Evolutionary conservation across 1,284 basidiomycete species (phyloP).

Genomic region (Ganoderma boninense): DNA sequence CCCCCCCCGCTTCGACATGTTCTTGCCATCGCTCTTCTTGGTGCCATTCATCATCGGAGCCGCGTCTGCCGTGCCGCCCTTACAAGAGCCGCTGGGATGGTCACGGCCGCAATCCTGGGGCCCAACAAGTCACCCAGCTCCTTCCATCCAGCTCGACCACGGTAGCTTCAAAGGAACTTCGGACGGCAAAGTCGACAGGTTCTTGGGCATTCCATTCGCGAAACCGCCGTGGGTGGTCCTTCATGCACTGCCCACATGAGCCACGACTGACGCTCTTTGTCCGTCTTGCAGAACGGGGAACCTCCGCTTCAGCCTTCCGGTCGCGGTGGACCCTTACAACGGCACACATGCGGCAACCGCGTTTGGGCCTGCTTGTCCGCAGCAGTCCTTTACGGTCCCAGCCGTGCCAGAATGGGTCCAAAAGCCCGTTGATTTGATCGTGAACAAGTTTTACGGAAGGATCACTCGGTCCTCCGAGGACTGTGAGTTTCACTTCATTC

Average conservation of each 20-base stretch:
- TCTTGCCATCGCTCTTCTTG: constrained; percentile 19
- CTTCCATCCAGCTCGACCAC: constrained; percentile 34
- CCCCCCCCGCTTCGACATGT: constrained; percentile 17
- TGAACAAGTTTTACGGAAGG: constrained; percentile 45
- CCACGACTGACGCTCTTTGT: neutral
- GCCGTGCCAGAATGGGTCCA: constrained; percentile 43
- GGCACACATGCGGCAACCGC: constrained; percentile 38
- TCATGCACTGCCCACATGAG: neutral
- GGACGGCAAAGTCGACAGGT: constrained; percentile 32
- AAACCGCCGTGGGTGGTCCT: constrained; percentile 36
- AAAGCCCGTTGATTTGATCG: constrained; percentile 46
- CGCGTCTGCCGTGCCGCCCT: constrained; percentile 1
- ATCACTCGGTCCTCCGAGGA: constrained; percentile 51
- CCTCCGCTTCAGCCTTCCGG: constrained; percentile 47
- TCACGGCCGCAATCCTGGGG: too few relatives aligned
- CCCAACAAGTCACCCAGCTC: neutral
- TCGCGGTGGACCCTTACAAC: constrained; percentile 41
- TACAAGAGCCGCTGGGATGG: too few relatives aligned
- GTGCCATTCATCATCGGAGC: constrained; percentile 14
- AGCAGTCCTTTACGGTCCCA: constrained; percentile 40
- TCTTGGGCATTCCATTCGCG: constrained; percentile 40
- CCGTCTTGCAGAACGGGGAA: constrained; percentile 23
- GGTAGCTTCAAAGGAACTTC: constrained; percentile 34
- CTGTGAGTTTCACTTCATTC: constrained; percentile 46
- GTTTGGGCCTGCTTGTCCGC: constrained; percentile 48